phyloP scores from a whole-genome alignment of 148 eudicot species.

The Amaranthus hypochondriacus region DNA sequence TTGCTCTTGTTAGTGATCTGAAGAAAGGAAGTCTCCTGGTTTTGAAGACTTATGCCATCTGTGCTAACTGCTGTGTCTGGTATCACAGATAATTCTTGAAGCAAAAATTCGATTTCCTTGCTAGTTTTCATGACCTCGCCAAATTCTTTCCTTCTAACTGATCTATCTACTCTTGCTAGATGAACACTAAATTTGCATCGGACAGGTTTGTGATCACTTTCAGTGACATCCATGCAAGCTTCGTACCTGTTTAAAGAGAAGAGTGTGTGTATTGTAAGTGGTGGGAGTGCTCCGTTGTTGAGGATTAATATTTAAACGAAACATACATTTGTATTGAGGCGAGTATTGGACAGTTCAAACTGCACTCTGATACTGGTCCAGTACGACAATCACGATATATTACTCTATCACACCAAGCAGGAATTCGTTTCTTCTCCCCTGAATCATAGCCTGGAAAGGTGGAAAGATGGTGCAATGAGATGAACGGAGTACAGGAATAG shows the following conservation, averaged over 20 bases:
- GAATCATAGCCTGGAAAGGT: constrained; percentile 80
- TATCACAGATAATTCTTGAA: constrained; percentile 44
- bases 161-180: constrained; percentile 81
- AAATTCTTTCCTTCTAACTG: constrained; percentile 77
- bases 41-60: constrained; percentile 55
- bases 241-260: constrained; percentile 55
- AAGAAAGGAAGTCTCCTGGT: constrained; percentile 52
- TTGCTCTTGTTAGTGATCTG: constrained; percentile 56
- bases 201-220: constrained; percentile 96
- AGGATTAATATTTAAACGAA: background rate
- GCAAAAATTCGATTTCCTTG: constrained; percentile 39
- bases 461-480: background rate
- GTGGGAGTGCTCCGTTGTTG: background rate
- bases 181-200: constrained; percentile 76
- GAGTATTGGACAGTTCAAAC: constrained; percentile 78
- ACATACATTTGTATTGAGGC: constrained; percentile 66
- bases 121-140: constrained; percentile 59
- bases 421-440: constrained; percentile 97
- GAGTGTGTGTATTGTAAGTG: background rate
- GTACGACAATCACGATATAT: constrained; percentile 75
- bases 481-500: background rate
- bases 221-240: constrained; percentile 93
- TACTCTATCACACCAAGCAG: constrained; percentile 98
- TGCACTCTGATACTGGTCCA: constrained; percentile 52
- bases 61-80: constrained; percentile 62